Base-by-base conservation (phyloP, 2,329 filamentous ascomycete species). In the Hysterium pulicare region DNA sequence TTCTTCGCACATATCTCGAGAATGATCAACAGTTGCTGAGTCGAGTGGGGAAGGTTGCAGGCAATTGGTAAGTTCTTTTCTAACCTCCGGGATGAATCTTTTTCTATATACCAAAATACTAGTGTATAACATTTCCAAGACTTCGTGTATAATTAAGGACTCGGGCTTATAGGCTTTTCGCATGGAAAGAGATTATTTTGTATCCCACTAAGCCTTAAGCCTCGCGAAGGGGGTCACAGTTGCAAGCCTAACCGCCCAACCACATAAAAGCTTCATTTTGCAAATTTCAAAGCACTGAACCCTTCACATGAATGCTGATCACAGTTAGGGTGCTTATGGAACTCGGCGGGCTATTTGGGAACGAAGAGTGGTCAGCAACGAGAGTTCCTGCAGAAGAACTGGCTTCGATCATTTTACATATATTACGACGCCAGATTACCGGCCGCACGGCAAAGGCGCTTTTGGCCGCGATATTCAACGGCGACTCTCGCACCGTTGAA, bases 401-500 rank as follows among this genome's bases (percentile, higher is more conserved):
- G 23, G 68, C 72, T 1, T 64, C 69, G 17, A 62, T 77, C 13
- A 59, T 78, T 20, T 43, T 51, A 7, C 59, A 68, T 39, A 51
- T 76, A 1, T 51, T 68, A 2, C 55, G 54, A 15, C 71, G 70
- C 42, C 62, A 67, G 20, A 72, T 78, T 48, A 77, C 74, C 0
- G 68, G 79, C 1, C 71, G 72, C 2, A 78, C 79, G 0, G 82
- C 80, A 1, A 86, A 85, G 56, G 70, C 72, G 37, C 68, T 86
- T 0, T 73, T 86, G 2, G 64, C 71, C 2, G 69, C 69, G 19
- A 66, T 83, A 4, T 82, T 82, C 47, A 66, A 75, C 15, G 74
- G 73, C 23, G 70, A 78, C 46, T 50, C 66, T 46, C 70, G 73
- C 1, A 52, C 68, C 4, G 70, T 83, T 2, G 57, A 71, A 5